Percentiles rank a stretch among this genome's conserved stretches.
Evolutionary conservation across 345 rosid genomes (phyloP).

Genomic region (Eucalyptus cloeziana): DNA sequence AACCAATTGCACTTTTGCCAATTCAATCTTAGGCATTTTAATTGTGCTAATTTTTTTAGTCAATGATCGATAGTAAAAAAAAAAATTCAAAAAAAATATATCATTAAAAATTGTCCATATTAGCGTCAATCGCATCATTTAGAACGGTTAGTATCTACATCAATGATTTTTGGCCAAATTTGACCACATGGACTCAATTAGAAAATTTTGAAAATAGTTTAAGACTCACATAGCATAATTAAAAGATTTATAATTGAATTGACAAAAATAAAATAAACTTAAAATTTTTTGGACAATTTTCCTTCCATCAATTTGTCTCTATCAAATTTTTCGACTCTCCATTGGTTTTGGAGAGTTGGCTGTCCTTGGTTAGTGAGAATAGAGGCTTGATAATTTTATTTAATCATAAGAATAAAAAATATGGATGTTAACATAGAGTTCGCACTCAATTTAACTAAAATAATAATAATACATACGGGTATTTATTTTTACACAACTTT

Average conservation of each 20-base stretch:
- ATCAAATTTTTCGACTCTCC: not conserved
- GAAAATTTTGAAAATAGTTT: not conserved
- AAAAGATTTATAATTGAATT: too few species aligned
- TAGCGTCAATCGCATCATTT: not conserved
- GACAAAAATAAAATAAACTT: not conserved
- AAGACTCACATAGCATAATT: too few species aligned
- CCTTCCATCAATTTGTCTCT: not conserved
- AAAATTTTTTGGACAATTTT: too few species aligned
- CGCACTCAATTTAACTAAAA: not conserved
- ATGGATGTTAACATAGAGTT: not conserved
- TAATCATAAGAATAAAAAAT: not conserved
- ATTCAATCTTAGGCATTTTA: rapidly evolving
- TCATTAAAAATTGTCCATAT: too few species aligned
- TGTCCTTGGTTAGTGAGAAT: not conserved
- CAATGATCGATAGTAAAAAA: too few species aligned
- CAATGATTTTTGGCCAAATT: not conserved
- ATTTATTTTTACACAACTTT: not conserved
- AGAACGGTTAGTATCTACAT: not conserved
- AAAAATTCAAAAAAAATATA: too few species aligned
- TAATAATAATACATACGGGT: not conserved
- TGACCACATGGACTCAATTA: not conserved
- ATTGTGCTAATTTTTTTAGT: not conserved
- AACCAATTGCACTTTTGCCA: not conserved
- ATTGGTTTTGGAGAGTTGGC: not conserved
- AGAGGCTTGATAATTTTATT: not conserved